Conservation (phyloP, 176 grass and related monocot genomes). For the Luzula sylvatica region DNA sequence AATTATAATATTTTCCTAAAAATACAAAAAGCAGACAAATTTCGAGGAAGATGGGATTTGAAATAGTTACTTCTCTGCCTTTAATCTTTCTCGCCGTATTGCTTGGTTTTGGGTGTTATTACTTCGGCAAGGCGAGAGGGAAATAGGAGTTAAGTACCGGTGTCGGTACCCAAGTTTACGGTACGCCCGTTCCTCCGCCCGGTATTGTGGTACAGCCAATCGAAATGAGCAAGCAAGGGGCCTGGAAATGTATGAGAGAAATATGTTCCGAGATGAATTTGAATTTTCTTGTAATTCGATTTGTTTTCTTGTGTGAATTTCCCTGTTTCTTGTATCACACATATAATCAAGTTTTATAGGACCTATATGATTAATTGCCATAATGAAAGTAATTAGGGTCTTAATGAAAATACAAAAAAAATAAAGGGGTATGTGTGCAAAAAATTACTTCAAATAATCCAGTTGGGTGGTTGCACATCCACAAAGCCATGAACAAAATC, state of each 20-base stretch:
- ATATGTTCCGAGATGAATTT: neutral
- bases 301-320: no score
- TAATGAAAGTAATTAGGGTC: no score
- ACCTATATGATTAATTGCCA: no score
- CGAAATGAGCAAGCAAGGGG: slow-evolving; percentile 25
- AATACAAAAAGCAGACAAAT: no score
- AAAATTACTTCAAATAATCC: no score
- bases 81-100: slow-evolving; percentile 60
- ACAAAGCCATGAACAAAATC: slow-evolving; percentile 22
- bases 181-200: slow-evolving; percentile 39
- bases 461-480: neutral
- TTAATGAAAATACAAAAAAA: no score
- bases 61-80: slow-evolving; percentile 53
- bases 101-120: slow-evolving; percentile 73
- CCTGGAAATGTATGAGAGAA: slow-evolving; percentile 24
- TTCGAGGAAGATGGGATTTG: slow-evolving; percentile 40
- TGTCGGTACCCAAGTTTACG: slow-evolving; percentile 47
- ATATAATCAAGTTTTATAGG: no score
- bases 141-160: slow-evolving; percentile 46
- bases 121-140: slow-evolving; percentile 57
- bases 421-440: no score
- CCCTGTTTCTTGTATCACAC: no score
- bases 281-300: neutral
- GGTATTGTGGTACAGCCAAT: slow-evolving; percentile 13
- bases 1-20: no score